Evolutionary conservation across 2,329 filamentous ascomycete species (phyloP), one percentile per base, ranked within the genome.

Genomic region (Diaporthe helianthi): DNA sequence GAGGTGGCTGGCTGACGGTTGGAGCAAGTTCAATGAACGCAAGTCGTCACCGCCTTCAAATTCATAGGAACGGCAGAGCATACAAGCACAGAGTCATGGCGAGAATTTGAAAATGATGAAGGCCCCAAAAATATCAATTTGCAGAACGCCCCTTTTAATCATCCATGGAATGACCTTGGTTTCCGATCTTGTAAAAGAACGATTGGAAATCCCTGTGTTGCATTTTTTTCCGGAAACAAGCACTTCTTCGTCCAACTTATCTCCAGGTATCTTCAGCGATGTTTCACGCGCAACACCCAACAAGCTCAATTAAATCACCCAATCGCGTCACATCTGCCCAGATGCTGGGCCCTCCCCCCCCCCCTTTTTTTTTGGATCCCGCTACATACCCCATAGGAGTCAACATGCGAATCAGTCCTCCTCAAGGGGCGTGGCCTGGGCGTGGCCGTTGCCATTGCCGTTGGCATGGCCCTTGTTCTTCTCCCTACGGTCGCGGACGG

Each of bases 401-500:
- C 3, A 29, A 6, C 7, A 22, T 19, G 33, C 26, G 24, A 13
- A 68, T 86, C 83, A 86, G 67, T 86, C 84, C 77, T 87, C 84
- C 77, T 87, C 84, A 4, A 87, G 78, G 26, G 77, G 79, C n/a
- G 83, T 86, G 19, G 83, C 80, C 77, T 81, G 81, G 72, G 75
- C 75, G 19, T 76, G 74, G 58, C 54, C 36, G 24, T 61, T 61
- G 74, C 74, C 74, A 63, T 76, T 76, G 46, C 73, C 76, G 51
- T 76, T 76, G 58, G 76, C 72, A 9, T 77, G 75, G 67, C 79
- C 80, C 46, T 78, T 79, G 74, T 82, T 84, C 51, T 82, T 69
- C 75, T 88, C 84, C 75, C 96, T 89, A 75, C 95, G 89, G 72
- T 88, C 87, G 64, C 92, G 88, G 65, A 98, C 91, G 44, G 93